Evolutionary conservation across 2,329 filamentous ascomycete species (phyloP).

Genomic region (Cytospora chrysosperma): DNA sequence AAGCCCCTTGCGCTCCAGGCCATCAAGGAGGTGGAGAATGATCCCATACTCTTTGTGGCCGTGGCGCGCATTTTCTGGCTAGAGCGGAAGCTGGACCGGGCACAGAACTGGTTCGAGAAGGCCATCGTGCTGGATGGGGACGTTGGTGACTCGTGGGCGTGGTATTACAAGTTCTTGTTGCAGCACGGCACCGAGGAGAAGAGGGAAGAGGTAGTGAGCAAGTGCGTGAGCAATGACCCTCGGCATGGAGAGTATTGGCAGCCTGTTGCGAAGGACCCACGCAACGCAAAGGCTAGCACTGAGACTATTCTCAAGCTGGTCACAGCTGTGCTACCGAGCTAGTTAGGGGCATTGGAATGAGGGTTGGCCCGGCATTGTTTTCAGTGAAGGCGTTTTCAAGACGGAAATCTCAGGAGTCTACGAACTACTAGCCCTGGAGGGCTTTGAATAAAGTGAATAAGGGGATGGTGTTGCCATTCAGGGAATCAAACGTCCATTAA

Average conservation of each 20-base stretch:
- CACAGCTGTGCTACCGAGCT: slow-evolving; percentile 45
- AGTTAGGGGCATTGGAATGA: not conserved
- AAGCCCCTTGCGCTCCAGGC: slow-evolving; percentile 90
- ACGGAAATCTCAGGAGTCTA: not conserved
- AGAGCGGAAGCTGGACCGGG: slow-evolving; percentile 88
- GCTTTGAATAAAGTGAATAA: not conserved
- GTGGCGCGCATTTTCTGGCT: slow-evolving; percentile 96
- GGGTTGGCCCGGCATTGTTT: not conserved
- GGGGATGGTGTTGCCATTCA: not conserved
- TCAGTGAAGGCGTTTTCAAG: not conserved
- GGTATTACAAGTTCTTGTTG: slow-evolving; percentile 91
- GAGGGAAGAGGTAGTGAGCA: slow-evolving; percentile 76
- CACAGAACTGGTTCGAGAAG: slow-evolving; percentile 96
- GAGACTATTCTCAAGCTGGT: slow-evolving; percentile 86
- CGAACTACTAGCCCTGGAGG: not conserved
- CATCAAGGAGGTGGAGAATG: slow-evolving; percentile 95
- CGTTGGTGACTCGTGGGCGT: slow-evolving; percentile 91
- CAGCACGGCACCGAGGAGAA: slow-evolving; percentile 97
- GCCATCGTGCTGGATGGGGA: slow-evolving; percentile 86
- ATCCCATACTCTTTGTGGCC: slow-evolving; percentile 83
- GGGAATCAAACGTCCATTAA: not conserved
- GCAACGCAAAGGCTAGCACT: slow-evolving; percentile 69
- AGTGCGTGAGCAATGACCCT: slow-evolving; percentile 81
- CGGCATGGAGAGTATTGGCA: slow-evolving; percentile 94
- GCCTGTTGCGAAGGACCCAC: slow-evolving; percentile 77